A percentile compares a stretch with the other conserved stretches of the same genome.
Conservation (phyloP, 2,329 filamentous ascomycete species). For the Colletotrichum sp. region DNA sequence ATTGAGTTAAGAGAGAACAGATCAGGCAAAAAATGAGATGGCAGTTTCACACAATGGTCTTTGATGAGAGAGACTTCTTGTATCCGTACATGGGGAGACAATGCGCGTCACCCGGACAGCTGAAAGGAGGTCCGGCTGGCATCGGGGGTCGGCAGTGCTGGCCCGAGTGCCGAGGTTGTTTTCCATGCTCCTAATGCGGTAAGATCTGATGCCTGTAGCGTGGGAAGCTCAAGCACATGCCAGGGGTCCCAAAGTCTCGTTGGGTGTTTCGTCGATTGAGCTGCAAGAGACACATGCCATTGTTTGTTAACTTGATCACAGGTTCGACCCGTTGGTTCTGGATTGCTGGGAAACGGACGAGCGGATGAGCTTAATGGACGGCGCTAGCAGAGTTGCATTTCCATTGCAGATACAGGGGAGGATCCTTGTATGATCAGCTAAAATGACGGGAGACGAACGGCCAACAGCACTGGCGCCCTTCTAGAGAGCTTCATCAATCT, state of each 20-base stretch:
- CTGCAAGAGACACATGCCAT: background rate
- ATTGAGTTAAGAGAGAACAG: background rate
- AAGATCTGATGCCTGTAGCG: background rate
- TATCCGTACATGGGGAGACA: background rate
- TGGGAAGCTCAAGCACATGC: constrained; percentile 16
- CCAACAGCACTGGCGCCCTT: background rate
- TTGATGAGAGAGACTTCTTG: background rate
- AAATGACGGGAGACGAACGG: background rate
- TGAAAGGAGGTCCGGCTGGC: constrained; percentile 18
- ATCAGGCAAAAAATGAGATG: background rate
- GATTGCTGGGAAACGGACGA: background rate
- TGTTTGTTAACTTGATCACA: background rate
- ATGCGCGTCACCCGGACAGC: background rate
- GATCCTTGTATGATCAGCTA: background rate
- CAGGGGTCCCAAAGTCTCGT: background rate
- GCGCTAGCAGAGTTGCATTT: background rate
- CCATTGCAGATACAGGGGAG: background rate
- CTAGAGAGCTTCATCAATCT: background rate
- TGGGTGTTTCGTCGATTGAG: background rate
- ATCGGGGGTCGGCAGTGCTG: constrained; percentile 15
- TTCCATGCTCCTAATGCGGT: background rate
- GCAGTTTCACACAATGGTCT: background rate
- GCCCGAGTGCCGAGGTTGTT: constrained; percentile 20
- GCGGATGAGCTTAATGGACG: background rate
- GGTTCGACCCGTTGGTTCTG: background rate